Base-by-base conservation (phyloP, 2,329 filamentous ascomycete genomes). In the Dactylellina cionopaga region DNA sequence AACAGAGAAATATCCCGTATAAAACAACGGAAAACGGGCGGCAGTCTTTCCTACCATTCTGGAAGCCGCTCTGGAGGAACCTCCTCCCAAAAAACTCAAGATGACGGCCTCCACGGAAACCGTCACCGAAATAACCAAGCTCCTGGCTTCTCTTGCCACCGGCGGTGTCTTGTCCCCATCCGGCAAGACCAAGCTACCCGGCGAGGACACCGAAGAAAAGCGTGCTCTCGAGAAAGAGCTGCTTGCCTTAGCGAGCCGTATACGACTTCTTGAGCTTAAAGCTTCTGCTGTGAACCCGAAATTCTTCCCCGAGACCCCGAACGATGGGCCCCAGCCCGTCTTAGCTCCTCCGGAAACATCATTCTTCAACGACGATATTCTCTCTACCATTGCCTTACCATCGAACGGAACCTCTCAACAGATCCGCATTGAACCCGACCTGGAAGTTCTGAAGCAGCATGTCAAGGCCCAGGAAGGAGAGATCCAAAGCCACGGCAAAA, bases 191-290 rank as follows among this genome's bases (percentile, higher is more conserved):
- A 86, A 85, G 74, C 85, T 98, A 22, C 93, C 94, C 11, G 95
- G 95, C 68, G 85, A 87, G 66, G 86, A 92, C 69, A 90, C 87
- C 44, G 81, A 87, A 33, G 90, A 90, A 76, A 98, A 98, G 82
- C 85, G 86, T 76, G 85, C 85, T 29, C 87, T 98, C 73, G 92
- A 98, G 82, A 85, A 85, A 71, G 94, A 98, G 82, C 86, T 99
- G 66, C 87, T 89, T 54, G 89, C 91, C 63, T 86, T 98, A 75
- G 87, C 89, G 70, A 83, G 88, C 74, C 86, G 95, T 76, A 88
- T 98, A 76, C 90, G 92, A 75, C 88, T 89, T 75, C 87, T 98
- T 76, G 93, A 98, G 83, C 87, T 88, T 76, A 90, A 90, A 90
- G 83, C 85, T 66, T 80, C 85, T 68, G 66, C 76, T 58, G 71